phyloP scores from a whole-genome alignment of 1,284 basidiomycete species.

The Moesziomyces sp. region DNA sequence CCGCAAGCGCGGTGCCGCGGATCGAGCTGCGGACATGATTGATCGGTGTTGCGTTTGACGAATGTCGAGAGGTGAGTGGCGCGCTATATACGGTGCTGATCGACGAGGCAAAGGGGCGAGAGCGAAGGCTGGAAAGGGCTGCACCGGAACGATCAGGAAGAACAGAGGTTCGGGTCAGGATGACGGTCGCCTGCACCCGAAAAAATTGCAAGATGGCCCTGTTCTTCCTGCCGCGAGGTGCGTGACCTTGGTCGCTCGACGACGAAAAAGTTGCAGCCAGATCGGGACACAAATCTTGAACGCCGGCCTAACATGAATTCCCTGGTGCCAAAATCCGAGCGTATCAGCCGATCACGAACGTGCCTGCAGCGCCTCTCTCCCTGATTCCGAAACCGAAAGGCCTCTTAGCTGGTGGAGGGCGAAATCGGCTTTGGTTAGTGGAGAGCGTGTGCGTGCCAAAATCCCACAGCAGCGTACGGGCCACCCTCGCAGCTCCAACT shows the following conservation, averaged over 20 bases:
- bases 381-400: no score
- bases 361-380: not conserved
- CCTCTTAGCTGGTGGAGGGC: not conserved
- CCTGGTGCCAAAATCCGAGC: not conserved
- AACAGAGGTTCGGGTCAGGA: not conserved
- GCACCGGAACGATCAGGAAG: not conserved
- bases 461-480: slow-evolving; percentile 22
- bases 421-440: slow-evolving; percentile 2
- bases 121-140: not conserved
- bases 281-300: no score
- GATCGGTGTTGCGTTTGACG: not conserved
- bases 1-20: slow-evolving; percentile 32
- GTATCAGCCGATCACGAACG: slow-evolving; percentile 10
- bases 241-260: no score
- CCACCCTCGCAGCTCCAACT: slow-evolving; percentile 8
- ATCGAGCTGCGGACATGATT: slow-evolving; percentile 31
- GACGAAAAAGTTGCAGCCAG: no score
- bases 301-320: not conserved
- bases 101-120: no score
- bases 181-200: not conserved
- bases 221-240: not conserved
- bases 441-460: slow-evolving; percentile 4
- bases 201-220: not conserved
- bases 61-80: not conserved
- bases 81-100: no score